These are phyloP conservation scores for Xylaria intraflava DNA, from an alignment of 495 filamentous ascomycete species.

Conservation along the genomic window DNA sequence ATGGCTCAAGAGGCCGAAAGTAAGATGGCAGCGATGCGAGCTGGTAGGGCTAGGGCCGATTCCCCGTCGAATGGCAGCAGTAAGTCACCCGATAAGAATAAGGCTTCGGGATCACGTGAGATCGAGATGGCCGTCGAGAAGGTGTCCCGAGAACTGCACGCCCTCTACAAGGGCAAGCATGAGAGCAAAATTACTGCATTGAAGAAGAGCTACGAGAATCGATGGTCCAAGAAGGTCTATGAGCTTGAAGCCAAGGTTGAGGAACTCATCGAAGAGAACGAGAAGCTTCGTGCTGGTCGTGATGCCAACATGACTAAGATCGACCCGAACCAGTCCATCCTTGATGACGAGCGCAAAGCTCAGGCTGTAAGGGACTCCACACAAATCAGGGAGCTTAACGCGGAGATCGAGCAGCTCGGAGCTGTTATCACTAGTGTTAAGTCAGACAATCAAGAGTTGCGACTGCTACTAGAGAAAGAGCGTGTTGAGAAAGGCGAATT, in stretches of 20 bases:
- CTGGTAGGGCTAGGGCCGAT: constrained; percentile 39
- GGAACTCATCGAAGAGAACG: constrained; percentile 62
- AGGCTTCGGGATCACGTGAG: constrained; percentile 33
- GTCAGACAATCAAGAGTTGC: constrained; percentile 57
- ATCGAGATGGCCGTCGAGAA: constrained; percentile 88
- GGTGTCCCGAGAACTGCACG: constrained; percentile 81
- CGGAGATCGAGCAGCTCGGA: constrained; percentile 63
- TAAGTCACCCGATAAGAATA: constrained; percentile 27
- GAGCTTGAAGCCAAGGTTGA: constrained; percentile 67
- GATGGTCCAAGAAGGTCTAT: constrained; percentile 77
- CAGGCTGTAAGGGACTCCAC: constrained; percentile 45
- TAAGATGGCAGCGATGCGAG: constrained; percentile 61
- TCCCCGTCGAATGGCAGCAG: constrained; percentile 17
- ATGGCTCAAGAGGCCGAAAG: constrained; percentile 66
- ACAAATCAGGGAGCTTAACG: constrained; percentile 53
- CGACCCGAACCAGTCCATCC: constrained; percentile 39
- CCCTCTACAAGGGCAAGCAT: constrained; percentile 93
- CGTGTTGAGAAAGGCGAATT: constrained; percentile 89
- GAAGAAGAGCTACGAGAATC: constrained; percentile 87
- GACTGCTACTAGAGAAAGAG: constrained; percentile 64
- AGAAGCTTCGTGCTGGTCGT: constrained; percentile 57
- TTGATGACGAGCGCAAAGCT: constrained; percentile 43
- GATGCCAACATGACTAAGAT: constrained; percentile 60
- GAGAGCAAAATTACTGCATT: constrained; percentile 89
- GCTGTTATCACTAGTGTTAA: constrained; percentile 60